Evolutionary conservation across 257 asterid species (phyloP).

Genomic region (Solanum infundibuliforme): DNA sequence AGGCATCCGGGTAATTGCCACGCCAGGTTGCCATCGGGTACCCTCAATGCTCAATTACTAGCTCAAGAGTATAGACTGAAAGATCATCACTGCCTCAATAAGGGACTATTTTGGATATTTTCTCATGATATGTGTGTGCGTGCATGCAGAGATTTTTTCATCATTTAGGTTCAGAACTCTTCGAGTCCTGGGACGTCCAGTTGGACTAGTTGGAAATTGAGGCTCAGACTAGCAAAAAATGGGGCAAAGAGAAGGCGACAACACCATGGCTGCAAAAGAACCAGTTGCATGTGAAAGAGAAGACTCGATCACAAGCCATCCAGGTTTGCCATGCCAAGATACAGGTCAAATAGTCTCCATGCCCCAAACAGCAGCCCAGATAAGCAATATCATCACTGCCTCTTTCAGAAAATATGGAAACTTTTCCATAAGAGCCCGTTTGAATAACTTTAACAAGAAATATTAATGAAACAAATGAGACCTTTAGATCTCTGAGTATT

Average conservation of each 20-base stretch:
- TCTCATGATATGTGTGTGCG: background rate
- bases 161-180: background rate
- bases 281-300: background rate
- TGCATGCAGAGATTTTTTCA: background rate
- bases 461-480: background rate
- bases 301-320: background rate
- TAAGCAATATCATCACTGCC: background rate
- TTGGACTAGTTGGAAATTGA: background rate
- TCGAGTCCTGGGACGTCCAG: background rate
- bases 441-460: background rate
- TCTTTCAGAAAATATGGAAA: background rate
- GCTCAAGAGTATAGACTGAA: background rate
- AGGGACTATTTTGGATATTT: background rate
- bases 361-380: background rate
- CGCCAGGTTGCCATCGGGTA: background rate
- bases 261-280: background rate
- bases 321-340: conserved; percentile 29
- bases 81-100: background rate
- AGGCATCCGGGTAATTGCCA: background rate
- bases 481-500: background rate
- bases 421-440: background rate
- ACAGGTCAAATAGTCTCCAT: background rate
- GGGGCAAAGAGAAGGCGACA: background rate
- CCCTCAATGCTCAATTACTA: background rate
- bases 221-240: background rate